Evolutionary conservation across 1,284 basidiomycete species (phyloP).

Genomic region (Paramarasmius palmivorus): DNA sequence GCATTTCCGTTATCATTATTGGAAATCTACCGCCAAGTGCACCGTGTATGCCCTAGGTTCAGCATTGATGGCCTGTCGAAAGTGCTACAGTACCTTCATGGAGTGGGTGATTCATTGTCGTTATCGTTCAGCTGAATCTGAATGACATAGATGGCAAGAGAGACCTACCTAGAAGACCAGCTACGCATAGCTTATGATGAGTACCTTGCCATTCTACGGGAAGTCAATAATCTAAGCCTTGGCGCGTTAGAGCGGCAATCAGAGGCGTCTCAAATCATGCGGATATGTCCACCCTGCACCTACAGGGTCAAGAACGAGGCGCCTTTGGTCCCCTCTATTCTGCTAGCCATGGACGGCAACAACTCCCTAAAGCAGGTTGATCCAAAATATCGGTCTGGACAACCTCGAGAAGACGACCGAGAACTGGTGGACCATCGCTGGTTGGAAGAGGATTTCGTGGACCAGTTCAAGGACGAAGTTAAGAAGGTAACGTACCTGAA

Average conservation of each 20-base stretch:
- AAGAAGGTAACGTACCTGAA: too few relatives aligned
- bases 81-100: conserved; percentile 12
- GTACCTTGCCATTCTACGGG: background rate
- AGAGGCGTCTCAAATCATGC: background rate
- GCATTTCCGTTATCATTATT: conserved; percentile 12
- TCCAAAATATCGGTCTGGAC: conserved; percentile 14
- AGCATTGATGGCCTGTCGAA: conserved; percentile 12
- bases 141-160: background rate
- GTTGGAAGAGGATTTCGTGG: conserved; percentile 23
- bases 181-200: background rate
- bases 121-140: background rate
- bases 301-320: background rate
- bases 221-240: background rate
- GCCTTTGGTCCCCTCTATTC: conserved; percentile 1
- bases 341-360: conserved; percentile 34
- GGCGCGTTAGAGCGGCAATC: background rate
- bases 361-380: conserved; percentile 33
- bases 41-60: conserved; percentile 16
- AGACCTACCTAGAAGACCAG: background rate
- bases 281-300: background rate
- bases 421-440: conserved; percentile 11
- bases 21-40: conserved; percentile 14
- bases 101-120: background rate
- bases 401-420: conserved; percentile 19
- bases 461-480: conserved; percentile 33